A percentile compares a stretch with the other conserved stretches of the same genome.
These are phyloP conservation scores for Oryza rufipogon DNA, from an alignment of 176 grass and related monocot species.

Conservation along the genomic window DNA sequence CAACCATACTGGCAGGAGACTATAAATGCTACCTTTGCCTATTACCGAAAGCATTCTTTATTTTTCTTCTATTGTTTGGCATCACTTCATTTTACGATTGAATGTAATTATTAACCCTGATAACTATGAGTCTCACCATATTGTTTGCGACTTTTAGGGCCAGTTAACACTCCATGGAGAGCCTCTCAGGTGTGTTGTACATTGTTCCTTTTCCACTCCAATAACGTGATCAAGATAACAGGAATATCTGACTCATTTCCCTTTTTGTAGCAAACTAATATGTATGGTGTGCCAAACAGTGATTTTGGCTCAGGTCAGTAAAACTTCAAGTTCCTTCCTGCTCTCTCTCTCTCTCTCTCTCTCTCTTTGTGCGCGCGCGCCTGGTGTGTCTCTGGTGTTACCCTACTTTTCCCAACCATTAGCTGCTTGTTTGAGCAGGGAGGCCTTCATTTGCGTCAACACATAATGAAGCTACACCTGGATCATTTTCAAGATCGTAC, in stretches of 20 bases:
- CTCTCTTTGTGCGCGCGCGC: too few relatives aligned
- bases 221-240: background rate
- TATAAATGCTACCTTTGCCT: background rate
- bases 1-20: background rate
- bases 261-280: constrained; percentile 52
- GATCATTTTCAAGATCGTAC: constrained; percentile 58
- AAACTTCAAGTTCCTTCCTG: background rate
- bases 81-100: background rate
- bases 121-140: constrained; percentile 29
- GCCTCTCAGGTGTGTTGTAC: constrained; percentile 62
- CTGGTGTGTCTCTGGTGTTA: background rate
- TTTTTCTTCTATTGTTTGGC: background rate
- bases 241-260: constrained; percentile 31
- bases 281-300: constrained; percentile 44
- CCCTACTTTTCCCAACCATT: background rate
- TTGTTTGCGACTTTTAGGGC: constrained; percentile 51
- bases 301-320: constrained; percentile 56
- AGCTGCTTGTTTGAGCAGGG: constrained; percentile 43
- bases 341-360: background rate
- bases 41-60: background rate
- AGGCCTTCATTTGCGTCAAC: constrained; percentile 57
- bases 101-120: background rate
- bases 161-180: constrained; percentile 71
- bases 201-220: background rate
- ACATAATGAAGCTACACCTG: constrained; percentile 40